Percentiles rank a stretch among this genome's conserved stretches.
Conservation (phyloP, 2,329 filamentous ascomycete species). For the Bipolaris zeicola region DNA sequence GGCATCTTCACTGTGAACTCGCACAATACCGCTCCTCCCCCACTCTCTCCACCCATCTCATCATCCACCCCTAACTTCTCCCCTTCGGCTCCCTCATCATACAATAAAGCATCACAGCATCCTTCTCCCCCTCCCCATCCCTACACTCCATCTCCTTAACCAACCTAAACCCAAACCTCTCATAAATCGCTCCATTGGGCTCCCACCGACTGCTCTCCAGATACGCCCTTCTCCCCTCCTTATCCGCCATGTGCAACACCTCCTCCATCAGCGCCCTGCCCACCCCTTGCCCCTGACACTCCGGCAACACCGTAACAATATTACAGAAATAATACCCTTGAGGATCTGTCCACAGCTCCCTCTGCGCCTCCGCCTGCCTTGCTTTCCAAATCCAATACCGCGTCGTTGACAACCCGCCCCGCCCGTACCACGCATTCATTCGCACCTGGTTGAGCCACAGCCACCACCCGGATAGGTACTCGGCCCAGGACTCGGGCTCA, state of each 20-base stretch:
- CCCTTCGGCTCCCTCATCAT: slow-evolving; percentile 51
- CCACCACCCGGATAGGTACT: slow-evolving; percentile 68
- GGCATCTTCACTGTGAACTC: no score
- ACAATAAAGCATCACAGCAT: slow-evolving; percentile 52
- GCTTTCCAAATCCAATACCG: slow-evolving; percentile 77
- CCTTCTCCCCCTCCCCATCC: slow-evolving; percentile 61
- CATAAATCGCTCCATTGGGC: slow-evolving; percentile 74
- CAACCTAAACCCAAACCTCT: slow-evolving; percentile 70
- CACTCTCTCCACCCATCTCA: neutral
- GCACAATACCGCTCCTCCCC: neutral
- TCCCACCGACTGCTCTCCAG: slow-evolving; percentile 71
- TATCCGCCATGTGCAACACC: slow-evolving; percentile 68
- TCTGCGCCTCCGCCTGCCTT: slow-evolving; percentile 66
- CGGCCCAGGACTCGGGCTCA: slow-evolving; percentile 62
- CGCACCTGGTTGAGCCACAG: slow-evolving; percentile 68
- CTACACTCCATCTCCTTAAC: slow-evolving; percentile 70
- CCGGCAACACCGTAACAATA: slow-evolving; percentile 71
- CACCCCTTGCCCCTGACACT: slow-evolving; percentile 69
- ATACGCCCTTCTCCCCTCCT: slow-evolving; percentile 69
- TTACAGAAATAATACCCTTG: slow-evolving; percentile 78
- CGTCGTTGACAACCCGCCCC: slow-evolving; percentile 69
- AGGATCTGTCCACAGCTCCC: slow-evolving; percentile 67
- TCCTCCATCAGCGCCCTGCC: slow-evolving; percentile 68
- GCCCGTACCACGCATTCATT: slow-evolving; percentile 71
- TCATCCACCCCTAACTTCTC: neutral